A percentile compares a stretch with the other conserved stretches of the same genome.
phyloP scores from a whole-genome alignment of 768 basidiomycete species.

The Xerocomellus intermedius region DNA sequence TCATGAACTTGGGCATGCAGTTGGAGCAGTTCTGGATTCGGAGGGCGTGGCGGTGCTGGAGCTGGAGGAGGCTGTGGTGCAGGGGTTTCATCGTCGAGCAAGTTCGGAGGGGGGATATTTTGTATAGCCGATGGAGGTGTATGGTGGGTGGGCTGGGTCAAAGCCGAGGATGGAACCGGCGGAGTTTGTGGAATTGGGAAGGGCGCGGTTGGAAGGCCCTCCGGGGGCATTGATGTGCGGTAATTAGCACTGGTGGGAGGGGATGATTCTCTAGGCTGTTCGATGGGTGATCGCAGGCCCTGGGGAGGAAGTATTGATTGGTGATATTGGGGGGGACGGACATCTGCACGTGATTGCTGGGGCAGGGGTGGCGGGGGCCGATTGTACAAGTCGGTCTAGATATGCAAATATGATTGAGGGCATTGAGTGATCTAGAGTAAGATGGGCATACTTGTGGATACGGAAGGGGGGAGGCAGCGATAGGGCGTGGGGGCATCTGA shows the following conservation, averaged over 20 bases:
- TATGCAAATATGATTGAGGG: not conserved
- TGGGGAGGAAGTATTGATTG: constrained; percentile 18
- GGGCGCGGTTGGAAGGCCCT: constrained; percentile 25
- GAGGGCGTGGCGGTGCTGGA: constrained; percentile 73
- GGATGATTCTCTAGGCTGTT: constrained; percentile 18
- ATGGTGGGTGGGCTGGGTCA: constrained; percentile 27
- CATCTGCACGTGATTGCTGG: constrained; percentile 19
- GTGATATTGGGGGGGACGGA: constrained; percentile 30
- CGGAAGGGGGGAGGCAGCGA: constrained; percentile 1
- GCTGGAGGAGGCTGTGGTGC: constrained; percentile 28
- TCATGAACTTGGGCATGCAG: constrained; percentile 77
- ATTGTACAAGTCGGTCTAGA: constrained; percentile 26
- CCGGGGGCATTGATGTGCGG: constrained; percentile 28
- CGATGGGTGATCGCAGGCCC: constrained; percentile 20
- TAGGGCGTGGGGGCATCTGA: constrained; percentile 19
- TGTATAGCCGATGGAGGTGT: constrained; percentile 13
- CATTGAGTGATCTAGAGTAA: not conserved
- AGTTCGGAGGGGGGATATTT: constrained; percentile 42
- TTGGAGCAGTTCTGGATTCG: constrained; percentile 84
- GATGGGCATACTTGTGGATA: constrained; percentile 23
- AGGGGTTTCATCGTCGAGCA: constrained; percentile 61
- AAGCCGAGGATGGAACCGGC: constrained; percentile 17
- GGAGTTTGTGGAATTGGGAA: constrained; percentile 30
- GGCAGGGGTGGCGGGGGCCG: constrained; percentile 40
- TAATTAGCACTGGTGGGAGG: constrained; percentile 28